These are phyloP conservation scores for Eucalyptus polyanthemos DNA, from an alignment of 345 rosid genomes.

Conservation along the genomic window DNA sequence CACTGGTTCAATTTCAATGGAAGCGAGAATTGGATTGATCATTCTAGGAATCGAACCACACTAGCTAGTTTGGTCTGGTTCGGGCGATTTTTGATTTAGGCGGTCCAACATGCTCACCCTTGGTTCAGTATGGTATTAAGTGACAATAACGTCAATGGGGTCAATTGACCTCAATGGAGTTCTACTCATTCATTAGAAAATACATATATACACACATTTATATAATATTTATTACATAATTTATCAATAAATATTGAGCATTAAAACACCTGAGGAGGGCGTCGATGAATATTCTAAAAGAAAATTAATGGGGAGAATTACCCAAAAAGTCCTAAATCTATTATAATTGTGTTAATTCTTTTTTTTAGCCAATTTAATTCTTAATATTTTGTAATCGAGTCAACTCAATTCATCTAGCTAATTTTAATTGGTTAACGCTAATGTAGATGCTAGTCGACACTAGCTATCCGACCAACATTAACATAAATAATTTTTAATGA, in stretches of 20 bases:
- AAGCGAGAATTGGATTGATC: accelerated
- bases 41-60: accelerated
- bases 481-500: too few species aligned
- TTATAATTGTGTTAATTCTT: too few species aligned
- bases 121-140: accelerated
- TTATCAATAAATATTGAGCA: neutral
- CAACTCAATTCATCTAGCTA: accelerated
- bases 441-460: accelerated
- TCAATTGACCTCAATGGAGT: neutral
- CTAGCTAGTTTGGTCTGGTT: accelerated
- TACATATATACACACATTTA: neutral
- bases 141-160: accelerated
- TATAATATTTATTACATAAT: accelerated
- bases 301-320: too few species aligned
- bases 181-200: neutral
- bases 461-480: accelerated
- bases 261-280: neutral
- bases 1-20: accelerated
- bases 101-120: too few species aligned
- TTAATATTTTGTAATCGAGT: accelerated
- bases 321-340: accelerated
- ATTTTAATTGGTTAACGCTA: accelerated
- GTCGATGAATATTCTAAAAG: too few species aligned
- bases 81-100: accelerated
- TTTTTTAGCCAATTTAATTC: accelerated